Evolutionary conservation across 108 stramenopile species (phyloP), one percentile per base, ranked within the genome.

Genomic region (Parietichytrium sp.): DNA sequence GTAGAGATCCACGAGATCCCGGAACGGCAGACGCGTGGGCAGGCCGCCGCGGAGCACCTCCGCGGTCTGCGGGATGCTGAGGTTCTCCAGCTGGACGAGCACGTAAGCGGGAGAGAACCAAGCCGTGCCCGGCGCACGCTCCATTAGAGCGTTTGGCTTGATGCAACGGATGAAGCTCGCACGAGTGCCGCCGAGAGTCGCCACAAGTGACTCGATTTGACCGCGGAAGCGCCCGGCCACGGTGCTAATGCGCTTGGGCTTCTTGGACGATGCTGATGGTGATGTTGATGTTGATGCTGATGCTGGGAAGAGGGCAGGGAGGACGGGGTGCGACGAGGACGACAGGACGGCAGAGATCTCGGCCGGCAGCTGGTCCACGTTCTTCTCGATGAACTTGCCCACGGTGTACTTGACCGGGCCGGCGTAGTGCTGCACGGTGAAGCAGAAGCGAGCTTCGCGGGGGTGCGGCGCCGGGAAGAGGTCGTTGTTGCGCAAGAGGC

Each of bases 371-470:
- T 47, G 54, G 86, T 91, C 90, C 48, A 85, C 55, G 84, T 92
- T 92, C 89, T 92, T 92, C 81, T 89, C 89, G 0, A 91, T 78
- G 54, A 92, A 91, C 23, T 85, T 85, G 54, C 77, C 83, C 16
- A 80, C 79, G n/a, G 49, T 84, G 82, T 92, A 92, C 48, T 31
- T 49, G 49, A 92, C 89, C 27, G 55, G 85, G 20, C 90, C 91
- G 25, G 91, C 91, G 54, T 89, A 91, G 83, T 91, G 91, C 29
- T 55, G 81, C 15, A 92, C 87, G 47, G 80, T 49, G 55, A 92
- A 92, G 61, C 61, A 72, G 42, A 18, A 72, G 2, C 45, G 36
- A 8, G 6, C 8, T n/a, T 72, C 61, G 38, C 45, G 36, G 33
- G 61, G 61, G 20, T 72, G 61, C 0, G 45, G 38, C 12, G 61